phyloP scores from a whole-genome alignment of 345 rosid genomes.

The Aurinia saxatilis region DNA sequence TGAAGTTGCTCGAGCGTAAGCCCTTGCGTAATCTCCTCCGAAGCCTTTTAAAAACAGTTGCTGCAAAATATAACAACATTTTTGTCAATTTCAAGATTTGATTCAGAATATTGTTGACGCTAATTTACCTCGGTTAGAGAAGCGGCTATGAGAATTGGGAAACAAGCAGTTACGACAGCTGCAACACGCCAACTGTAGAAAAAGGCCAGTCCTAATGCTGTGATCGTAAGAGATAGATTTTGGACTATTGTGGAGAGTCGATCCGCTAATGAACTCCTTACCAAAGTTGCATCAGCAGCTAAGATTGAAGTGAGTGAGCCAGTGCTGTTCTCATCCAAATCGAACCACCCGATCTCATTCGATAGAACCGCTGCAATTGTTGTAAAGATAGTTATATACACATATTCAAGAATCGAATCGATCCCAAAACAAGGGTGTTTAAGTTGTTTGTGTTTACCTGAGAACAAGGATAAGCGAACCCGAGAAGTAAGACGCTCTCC shows the following conservation, averaged over 20 bases:
- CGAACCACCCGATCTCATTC: constrained; percentile 90
- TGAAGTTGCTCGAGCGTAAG: constrained; percentile 48
- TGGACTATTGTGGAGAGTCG: constrained; percentile 76
- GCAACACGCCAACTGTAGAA: constrained; percentile 73
- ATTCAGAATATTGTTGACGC: not conserved
- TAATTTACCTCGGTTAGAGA: constrained; percentile 53
- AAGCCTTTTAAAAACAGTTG: constrained; percentile 70
- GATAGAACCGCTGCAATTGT: constrained; percentile 62
- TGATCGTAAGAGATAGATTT: constrained; percentile 58
- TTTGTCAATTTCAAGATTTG: not conserved
- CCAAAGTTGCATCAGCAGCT: constrained; percentile 78
- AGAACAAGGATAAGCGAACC: constrained; percentile 60
- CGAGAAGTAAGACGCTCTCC: constrained; percentile 77
- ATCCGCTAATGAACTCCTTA: constrained; percentile 73
- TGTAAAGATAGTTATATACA: not conserved
- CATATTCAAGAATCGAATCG: not conserved
- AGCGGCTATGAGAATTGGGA: constrained; percentile 77
- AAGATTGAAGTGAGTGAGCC: constrained; percentile 60
- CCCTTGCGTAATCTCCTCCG: constrained; percentile 50
- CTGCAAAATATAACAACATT: constrained; percentile 27
- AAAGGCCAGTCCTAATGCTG: constrained; percentile 70
- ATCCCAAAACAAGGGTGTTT: not conserved
- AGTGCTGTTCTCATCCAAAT: constrained; percentile 65
- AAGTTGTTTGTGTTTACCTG: constrained; percentile 41
- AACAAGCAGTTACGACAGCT: constrained; percentile 63